These are phyloP conservation scores for Anastatica hierochuntica DNA, from an alignment of 345 rosid genomes.

Conservation along the genomic window DNA sequence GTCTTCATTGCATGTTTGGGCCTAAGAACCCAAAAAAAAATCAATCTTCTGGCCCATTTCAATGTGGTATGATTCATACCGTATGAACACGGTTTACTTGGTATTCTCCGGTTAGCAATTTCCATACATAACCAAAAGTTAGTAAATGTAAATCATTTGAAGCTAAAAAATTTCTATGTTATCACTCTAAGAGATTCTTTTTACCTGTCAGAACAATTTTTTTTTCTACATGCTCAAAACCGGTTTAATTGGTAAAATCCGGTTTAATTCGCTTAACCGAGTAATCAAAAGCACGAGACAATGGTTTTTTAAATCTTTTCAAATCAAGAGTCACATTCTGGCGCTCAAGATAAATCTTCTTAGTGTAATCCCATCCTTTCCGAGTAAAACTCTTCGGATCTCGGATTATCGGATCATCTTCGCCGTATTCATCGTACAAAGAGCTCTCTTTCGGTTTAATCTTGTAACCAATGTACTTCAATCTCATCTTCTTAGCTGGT, in stretches of 20 bases:
- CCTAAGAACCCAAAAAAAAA: neutral
- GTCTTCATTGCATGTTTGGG: neutral
- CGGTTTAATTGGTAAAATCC: too few relatives aligned
- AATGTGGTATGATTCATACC: too few relatives aligned
- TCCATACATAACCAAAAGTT: too few relatives aligned
- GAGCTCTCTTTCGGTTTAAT: conserved; percentile 62
- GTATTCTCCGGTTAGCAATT: too few relatives aligned
- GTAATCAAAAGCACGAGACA: conserved; percentile 39
- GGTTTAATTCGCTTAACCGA: neutral
- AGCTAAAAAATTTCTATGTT: too few relatives aligned
- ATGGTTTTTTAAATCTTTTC: conserved; percentile 39
- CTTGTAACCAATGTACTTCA: conserved; percentile 52
- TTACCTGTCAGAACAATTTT: too few relatives aligned
- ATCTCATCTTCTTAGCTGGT: conserved; percentile 55
- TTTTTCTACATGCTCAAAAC: too few relatives aligned
- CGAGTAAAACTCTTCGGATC: conserved; percentile 42
- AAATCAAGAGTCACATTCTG: conserved; percentile 51
- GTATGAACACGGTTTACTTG: too few relatives aligned
- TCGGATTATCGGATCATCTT: conserved; percentile 44
- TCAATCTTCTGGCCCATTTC: neutral
- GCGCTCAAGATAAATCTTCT: conserved; percentile 55
- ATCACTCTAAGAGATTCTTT: too few relatives aligned
- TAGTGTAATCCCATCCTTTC: conserved; percentile 73
- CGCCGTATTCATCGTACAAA: conserved; percentile 39
- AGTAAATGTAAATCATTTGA: too few relatives aligned